Evolutionary conservation across 2,329 filamentous ascomycete genomes (phyloP), one percentile per base, ranked within the genome.

Genomic region (Chaetomium strumarium): DNA sequence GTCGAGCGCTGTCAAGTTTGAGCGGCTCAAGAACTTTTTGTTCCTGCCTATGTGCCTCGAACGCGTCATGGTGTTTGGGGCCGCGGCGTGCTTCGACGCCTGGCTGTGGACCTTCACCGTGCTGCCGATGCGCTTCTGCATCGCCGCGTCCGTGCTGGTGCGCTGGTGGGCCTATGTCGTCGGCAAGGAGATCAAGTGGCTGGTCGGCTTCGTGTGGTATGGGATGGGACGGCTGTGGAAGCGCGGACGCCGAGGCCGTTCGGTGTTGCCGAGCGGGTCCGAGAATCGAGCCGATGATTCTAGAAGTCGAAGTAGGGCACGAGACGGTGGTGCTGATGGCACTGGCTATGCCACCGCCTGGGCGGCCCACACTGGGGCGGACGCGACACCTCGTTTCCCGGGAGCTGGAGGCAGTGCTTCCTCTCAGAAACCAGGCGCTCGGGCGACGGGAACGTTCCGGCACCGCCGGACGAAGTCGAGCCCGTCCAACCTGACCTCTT

Each of bases 51-150:
- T 83, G 0, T 88, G 86, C 55, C 76, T 99, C 5, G 93, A 99
- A 70, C 80, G 86, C 42, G 86, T 91, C 0, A 78, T 99, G 6
- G 83, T 84, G 55, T 97, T 99, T 70, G 93, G 93, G 7, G 85
- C 88, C 0, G 71, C 97, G 33, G 91, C 92, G 7, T 99, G 93
- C 69, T 75, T 99, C 6, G 93, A 99, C 67, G 88, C 92, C 1
- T 99, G 92, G 90, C 79, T 99, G 1, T 93, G 96, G 70, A 95
- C 90, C 0, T 95, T 99, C 62, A 99, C 93, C 0, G 96, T 99
- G 41, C 74, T 99, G 0, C 93, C 93, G 0, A 78, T 99, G 54
- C 81, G 93, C 2, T 97, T 99, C 62, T 68, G 87, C 49, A 86
- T 91, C 53, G 92, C 93, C 1, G 63, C 92, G 0, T 82, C 81